A percentile compares a stretch with the other conserved stretches of the same genome.
phyloP scores from a whole-genome alignment of 1,284 basidiomycete genomes.

The Tilletia setariae region DNA sequence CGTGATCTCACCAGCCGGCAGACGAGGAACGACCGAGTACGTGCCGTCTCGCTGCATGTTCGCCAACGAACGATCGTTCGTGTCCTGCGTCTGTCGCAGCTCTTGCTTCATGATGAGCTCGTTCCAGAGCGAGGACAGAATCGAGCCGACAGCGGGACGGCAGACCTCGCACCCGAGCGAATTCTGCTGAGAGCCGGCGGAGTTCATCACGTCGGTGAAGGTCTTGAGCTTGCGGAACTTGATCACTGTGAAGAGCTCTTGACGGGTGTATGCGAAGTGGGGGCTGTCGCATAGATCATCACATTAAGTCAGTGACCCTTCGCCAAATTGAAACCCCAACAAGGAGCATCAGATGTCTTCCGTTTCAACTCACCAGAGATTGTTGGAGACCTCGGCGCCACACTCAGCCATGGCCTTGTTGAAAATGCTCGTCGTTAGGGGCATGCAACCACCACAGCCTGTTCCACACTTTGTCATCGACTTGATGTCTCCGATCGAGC shows the following conservation, averaged over 20 bases:
- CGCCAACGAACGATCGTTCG: constrained; percentile 66
- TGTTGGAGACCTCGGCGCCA: constrained; percentile 64
- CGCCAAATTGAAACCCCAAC: not conserved
- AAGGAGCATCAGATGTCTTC: too few relatives aligned
- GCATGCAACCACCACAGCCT: constrained; percentile 71
- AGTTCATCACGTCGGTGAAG: constrained; percentile 63
- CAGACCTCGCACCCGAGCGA: constrained; percentile 71
- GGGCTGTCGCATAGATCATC: constrained; percentile 26
- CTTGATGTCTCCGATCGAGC: constrained; percentile 64
- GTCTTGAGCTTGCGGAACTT: constrained; percentile 67
- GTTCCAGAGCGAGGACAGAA: constrained; percentile 68
- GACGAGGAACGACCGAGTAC: constrained; percentile 70
- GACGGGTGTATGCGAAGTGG: constrained; percentile 68
- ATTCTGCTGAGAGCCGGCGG: constrained; percentile 60
- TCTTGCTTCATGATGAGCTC: constrained; percentile 67
- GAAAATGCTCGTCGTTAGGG: constrained; percentile 62
- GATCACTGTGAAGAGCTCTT: constrained; percentile 68
- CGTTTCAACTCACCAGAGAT: constrained; percentile 61
- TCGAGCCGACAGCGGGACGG: constrained; percentile 68
- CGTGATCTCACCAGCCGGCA: constrained; percentile 68
- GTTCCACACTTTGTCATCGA: constrained; percentile 68
- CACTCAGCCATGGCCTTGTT: constrained; percentile 69
- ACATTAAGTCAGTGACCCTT: not conserved
- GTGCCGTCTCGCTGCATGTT: constrained; percentile 75
- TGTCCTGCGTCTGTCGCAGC: constrained; percentile 71